These are phyloP conservation scores for Wickerhamomyces xylosicus DNA, from an alignment of 805 yeast species.

Conservation along the genomic window DNA sequence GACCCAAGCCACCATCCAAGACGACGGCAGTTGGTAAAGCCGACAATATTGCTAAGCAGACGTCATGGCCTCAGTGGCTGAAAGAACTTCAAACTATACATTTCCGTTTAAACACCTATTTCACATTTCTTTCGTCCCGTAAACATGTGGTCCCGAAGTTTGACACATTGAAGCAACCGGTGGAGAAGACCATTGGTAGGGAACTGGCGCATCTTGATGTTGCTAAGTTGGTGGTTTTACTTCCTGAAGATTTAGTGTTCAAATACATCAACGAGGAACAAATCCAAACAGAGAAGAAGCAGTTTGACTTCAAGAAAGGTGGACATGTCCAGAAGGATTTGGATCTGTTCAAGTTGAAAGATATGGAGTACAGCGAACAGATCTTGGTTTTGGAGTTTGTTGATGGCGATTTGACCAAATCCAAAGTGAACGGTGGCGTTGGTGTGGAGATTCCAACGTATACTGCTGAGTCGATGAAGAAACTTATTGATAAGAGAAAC, in stretches of 20 bases:
- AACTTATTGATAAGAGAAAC: slow-evolving; percentile 48
- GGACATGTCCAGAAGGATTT: slow-evolving; percentile 49
- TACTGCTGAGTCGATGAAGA: slow-evolving; percentile 45
- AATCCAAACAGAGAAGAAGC: slow-evolving; percentile 27
- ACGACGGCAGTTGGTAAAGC: too few relatives aligned
- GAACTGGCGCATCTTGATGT: slow-evolving; percentile 41
- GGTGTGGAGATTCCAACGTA: slow-evolving; percentile 40
- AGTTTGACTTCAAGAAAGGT: slow-evolving; percentile 23
- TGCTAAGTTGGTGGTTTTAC: slow-evolving; percentile 47
- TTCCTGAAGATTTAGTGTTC: slow-evolving; percentile 62
- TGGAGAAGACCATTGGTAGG: slow-evolving; percentile 37
- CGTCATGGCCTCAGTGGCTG: slow-evolving; percentile 21
- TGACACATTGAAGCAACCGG: slow-evolving; percentile 40
- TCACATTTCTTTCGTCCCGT: slow-evolving; percentile 50
- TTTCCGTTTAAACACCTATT: slow-evolving; percentile 46
- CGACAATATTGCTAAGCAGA: too few relatives aligned
- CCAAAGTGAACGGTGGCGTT: slow-evolving; percentile 32
- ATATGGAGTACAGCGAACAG: slow-evolving; percentile 31
- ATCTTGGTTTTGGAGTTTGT: slow-evolving; percentile 66
- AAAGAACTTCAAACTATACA: slow-evolving; percentile 36
- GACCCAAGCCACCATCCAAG: too few relatives aligned
- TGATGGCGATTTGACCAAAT: slow-evolving; percentile 49
- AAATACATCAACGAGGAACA: slow-evolving; percentile 78
- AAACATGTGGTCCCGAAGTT: slow-evolving; percentile 51
- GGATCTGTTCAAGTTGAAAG: slow-evolving; percentile 40